Conservation (phyloP, 768 basidiomycete genomes). For the Mycena galericulata region DNA sequence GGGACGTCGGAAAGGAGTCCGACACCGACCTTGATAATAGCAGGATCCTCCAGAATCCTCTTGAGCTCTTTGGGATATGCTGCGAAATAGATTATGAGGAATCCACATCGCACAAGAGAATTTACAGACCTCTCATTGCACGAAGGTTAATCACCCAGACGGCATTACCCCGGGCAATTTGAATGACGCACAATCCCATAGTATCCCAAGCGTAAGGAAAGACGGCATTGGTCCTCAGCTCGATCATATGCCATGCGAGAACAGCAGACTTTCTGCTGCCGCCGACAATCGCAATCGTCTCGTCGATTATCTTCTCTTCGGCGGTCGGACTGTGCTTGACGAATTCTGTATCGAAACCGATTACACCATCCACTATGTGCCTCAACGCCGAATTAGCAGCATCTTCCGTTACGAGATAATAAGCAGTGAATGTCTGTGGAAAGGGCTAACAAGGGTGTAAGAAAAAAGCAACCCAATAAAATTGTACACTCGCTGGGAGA, state of each 20-base stretch:
- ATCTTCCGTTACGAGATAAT: background rate
- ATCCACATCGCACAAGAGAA: background rate
- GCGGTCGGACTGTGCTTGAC: background rate
- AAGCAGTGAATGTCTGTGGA: background rate
- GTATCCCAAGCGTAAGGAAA: background rate
- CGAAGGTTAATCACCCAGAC: background rate
- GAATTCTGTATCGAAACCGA: background rate
- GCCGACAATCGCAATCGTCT: background rate
- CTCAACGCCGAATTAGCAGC: background rate
- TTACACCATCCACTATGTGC: background rate
- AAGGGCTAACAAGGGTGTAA: no score
- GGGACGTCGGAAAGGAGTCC: background rate
- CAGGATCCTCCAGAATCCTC: background rate
- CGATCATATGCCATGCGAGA: background rate
- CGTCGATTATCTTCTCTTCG: background rate
- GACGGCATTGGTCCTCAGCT: background rate
- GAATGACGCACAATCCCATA: background rate
- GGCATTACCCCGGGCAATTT: background rate
- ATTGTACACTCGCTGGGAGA: no score
- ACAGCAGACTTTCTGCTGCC: background rate
- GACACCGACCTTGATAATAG: background rate
- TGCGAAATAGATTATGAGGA: background rate
- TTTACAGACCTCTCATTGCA: background rate
- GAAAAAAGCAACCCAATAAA: no score
- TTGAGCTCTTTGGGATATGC: background rate